Conservation (phyloP, 2,329 filamentous ascomycete genomes). For the Arthrobotrys entomopaga region DNA sequence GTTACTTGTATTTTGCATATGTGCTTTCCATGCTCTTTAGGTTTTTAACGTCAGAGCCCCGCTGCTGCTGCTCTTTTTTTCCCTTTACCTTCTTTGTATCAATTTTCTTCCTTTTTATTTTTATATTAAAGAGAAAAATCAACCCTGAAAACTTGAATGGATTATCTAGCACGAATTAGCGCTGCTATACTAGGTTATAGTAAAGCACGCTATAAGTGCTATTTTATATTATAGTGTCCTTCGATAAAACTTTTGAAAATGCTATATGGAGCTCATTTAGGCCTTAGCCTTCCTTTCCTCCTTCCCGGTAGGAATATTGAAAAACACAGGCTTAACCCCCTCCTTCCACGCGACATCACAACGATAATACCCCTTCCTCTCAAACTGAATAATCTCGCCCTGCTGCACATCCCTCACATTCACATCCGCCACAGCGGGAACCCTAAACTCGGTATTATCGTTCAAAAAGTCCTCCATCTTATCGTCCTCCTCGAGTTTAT, state of each 20-base stretch:
- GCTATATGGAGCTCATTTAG: not conserved
- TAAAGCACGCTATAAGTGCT: not conserved
- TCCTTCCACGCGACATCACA: constrained; percentile 74
- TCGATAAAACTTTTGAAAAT: not conserved
- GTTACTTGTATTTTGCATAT: not conserved
- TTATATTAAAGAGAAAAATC: not conserved
- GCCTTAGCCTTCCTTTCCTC: constrained; percentile 39
- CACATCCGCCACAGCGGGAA: constrained; percentile 80
- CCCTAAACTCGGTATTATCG: constrained; percentile 77
- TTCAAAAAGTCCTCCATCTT: constrained; percentile 85
- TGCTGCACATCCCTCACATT: constrained; percentile 81
- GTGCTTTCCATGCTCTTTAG: not conserved
- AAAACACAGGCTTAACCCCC: constrained; percentile 72
- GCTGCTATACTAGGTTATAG: not conserved
- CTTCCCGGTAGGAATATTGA: constrained; percentile 72
- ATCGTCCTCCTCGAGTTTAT: constrained; percentile 89
- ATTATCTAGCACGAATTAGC: not conserved
- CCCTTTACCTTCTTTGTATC: not conserved
- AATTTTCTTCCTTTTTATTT: not conserved
- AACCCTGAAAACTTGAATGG: not conserved
- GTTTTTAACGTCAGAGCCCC: too few relatives aligned
- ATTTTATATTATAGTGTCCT: not conserved
- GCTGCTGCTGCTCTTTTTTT: not conserved
- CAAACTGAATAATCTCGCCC: constrained; percentile 93
- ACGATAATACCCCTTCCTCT: constrained; percentile 90